phyloP scores from a whole-genome alignment of 768 basidiomycete species.

The Tubosaeta brunneosetosa region DNA sequence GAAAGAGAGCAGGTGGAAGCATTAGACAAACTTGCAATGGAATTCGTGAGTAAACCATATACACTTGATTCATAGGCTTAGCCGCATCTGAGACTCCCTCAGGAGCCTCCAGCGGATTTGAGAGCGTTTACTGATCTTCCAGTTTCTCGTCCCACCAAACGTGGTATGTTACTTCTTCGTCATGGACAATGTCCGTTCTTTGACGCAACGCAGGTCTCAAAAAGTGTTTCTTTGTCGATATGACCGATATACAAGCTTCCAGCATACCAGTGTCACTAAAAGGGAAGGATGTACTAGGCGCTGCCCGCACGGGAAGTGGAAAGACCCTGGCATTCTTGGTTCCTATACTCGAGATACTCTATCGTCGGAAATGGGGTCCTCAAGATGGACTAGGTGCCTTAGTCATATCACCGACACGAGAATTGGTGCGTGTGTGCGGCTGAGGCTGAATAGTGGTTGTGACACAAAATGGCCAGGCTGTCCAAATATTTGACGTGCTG shows the following conservation, averaged over 20 bases:
- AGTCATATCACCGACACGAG: conserved; percentile 90
- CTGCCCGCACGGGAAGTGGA: conserved; percentile 67
- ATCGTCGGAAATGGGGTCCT: conserved; percentile 65
- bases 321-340: conserved; percentile 73
- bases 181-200: background rate
- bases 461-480: conserved; percentile 52
- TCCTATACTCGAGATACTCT: conserved; percentile 60
- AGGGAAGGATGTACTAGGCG: conserved; percentile 62
- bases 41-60: conserved; percentile 42
- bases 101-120: conserved; percentile 51
- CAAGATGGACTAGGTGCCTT: conserved; percentile 80
- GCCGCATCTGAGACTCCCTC: conserved; percentile 13
- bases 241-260: conserved; percentile 75
- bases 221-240: conserved; percentile 78
- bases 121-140: conserved; percentile 67
- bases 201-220: conserved; percentile 58
- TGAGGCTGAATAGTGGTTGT: conserved; percentile 1
- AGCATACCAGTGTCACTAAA: conserved; percentile 58
- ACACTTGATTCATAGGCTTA: background rate
- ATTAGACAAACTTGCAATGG: conserved; percentile 44
- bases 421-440: conserved; percentile 55
- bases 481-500: conserved; percentile 96
- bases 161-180: conserved; percentile 40
- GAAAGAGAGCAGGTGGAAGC: conserved; percentile 49
- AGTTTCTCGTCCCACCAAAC: conserved; percentile 70